Conservation (phyloP, 441 rosid species). For the Gossypium gossypioides region DNA sequence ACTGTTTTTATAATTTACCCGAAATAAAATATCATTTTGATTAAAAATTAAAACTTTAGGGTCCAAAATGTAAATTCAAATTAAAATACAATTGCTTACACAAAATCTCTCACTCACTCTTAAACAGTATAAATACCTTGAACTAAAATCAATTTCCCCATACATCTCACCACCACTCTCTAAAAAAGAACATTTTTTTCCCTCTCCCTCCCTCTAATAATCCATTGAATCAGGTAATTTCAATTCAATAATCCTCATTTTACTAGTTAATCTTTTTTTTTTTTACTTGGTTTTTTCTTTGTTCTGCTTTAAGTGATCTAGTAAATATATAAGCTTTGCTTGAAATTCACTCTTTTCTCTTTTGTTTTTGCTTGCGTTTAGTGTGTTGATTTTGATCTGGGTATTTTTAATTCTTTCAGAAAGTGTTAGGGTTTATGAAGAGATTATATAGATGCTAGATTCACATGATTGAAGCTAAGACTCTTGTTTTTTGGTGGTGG, state of each 20-base stretch:
- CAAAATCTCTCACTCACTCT: background rate
- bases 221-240: slow-evolving; percentile 3
- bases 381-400: background rate
- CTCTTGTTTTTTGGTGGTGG: background rate
- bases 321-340: background rate
- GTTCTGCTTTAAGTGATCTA: background rate
- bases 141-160: background rate
- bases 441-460: background rate
- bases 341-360: background rate
- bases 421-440: background rate
- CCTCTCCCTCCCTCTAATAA: background rate
- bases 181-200: background rate
- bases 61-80: background rate
- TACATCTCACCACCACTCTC: background rate
- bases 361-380: background rate
- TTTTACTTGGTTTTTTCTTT: background rate
- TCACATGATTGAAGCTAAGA: background rate
- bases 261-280: background rate
- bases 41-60: background rate
- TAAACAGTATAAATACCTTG: background rate
- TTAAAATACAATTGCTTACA: background rate
- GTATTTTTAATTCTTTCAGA: background rate
- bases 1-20: too few species aligned
- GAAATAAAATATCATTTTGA: background rate
- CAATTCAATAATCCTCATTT: background rate